These are phyloP conservation scores for Rhodotorula paludigena DNA, from an alignment of 768 basidiomycete species.

Conservation along the genomic window DNA sequence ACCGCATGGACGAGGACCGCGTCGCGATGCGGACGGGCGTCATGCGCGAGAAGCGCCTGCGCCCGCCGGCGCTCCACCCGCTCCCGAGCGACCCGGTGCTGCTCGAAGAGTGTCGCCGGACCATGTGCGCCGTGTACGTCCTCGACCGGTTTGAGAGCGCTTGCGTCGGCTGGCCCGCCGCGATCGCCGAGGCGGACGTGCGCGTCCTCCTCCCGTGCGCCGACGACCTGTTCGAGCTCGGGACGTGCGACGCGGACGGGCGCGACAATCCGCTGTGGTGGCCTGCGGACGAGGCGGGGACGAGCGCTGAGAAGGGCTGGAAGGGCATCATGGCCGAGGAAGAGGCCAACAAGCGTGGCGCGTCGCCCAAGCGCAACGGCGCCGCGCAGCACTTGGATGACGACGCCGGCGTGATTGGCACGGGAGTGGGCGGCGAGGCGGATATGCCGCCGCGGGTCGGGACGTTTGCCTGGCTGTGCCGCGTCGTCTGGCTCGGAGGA, in stretches of 20 bases:
- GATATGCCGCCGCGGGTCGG: not conserved
- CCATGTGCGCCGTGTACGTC: conserved; percentile 36
- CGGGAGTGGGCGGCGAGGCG: not conserved
- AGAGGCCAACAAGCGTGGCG: not conserved
- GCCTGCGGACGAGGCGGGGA: conserved; percentile 12
- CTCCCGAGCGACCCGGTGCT: conserved; percentile 32
- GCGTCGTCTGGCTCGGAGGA: conserved; percentile 31
- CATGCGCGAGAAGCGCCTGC: conserved; percentile 22
- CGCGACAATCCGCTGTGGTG: conserved; percentile 32
- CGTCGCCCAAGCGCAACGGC: not conserved
- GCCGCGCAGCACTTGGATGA: not conserved
- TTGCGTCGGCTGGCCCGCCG: conserved; percentile 31
- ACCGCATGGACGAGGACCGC: conserved; percentile 38
- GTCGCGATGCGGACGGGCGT: conserved; percentile 11
- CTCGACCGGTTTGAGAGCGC: conserved; percentile 38
- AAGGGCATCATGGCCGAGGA: conserved; percentile 23
- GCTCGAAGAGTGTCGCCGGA: conserved; percentile 36
- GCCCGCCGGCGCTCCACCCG: conserved; percentile 34
- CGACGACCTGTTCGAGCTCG: conserved; percentile 25
- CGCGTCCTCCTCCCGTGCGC: conserved; percentile 38
- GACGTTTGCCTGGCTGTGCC: conserved; percentile 33
- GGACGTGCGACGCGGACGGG: conserved; percentile 7
- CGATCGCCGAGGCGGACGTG: conserved; percentile 30
- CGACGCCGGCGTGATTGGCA: not conserved
- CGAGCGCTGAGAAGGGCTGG: conserved; percentile 1